These are phyloP conservation scores for Crithidia expoeki DNA, from an alignment of 208 protist species.

Conservation along the genomic window DNA sequence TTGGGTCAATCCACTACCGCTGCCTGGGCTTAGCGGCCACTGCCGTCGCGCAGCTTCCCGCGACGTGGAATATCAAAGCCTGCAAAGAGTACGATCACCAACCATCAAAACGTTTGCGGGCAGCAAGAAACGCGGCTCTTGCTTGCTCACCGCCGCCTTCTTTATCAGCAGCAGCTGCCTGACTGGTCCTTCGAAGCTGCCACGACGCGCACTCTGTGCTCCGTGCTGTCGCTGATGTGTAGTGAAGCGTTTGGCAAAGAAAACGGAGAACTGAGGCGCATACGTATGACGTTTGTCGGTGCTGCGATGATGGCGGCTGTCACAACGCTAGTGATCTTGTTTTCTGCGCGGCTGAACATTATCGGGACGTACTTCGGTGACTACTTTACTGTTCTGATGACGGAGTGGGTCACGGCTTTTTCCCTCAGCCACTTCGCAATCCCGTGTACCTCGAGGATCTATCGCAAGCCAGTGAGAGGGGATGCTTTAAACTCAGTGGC, in stretches of 20 bases:
- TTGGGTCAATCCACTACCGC: slow-evolving; percentile 30
- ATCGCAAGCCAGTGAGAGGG: slow-evolving; percentile 32
- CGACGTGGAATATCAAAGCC: slow-evolving; percentile 91
- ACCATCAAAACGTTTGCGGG: slow-evolving; percentile 64
- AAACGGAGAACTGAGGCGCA: neutral
- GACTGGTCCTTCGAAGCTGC: slow-evolving; percentile 79
- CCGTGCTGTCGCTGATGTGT: slow-evolving; percentile 34
- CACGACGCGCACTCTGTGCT: slow-evolving; percentile 45
- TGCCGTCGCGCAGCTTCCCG: slow-evolving; percentile 71
- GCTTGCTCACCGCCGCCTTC: slow-evolving; percentile 85
- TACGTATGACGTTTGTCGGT: slow-evolving; percentile 28
- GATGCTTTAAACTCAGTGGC: neutral
- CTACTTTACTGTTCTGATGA: slow-evolving; percentile 95
- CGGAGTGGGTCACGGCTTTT: slow-evolving; percentile 88
- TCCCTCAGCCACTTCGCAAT: slow-evolving; percentile 94
- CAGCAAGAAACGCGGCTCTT: slow-evolving; percentile 70
- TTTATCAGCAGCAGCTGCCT: slow-evolving; percentile 67
- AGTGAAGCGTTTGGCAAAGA: slow-evolving; percentile 3
- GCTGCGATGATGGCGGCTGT: slow-evolving; percentile 53
- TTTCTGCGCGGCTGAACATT: slow-evolving; percentile 82
- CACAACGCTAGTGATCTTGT: slow-evolving; percentile 69
- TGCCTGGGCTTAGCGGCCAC: slow-evolving; percentile 49
- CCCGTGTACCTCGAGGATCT: slow-evolving; percentile 92
- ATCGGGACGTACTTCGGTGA: slow-evolving; percentile 95
- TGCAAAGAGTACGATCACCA: slow-evolving; percentile 86